Conservation (phyloP, 2,329 filamentous ascomycete species). For the Ceratocystis huliohia region DNA sequence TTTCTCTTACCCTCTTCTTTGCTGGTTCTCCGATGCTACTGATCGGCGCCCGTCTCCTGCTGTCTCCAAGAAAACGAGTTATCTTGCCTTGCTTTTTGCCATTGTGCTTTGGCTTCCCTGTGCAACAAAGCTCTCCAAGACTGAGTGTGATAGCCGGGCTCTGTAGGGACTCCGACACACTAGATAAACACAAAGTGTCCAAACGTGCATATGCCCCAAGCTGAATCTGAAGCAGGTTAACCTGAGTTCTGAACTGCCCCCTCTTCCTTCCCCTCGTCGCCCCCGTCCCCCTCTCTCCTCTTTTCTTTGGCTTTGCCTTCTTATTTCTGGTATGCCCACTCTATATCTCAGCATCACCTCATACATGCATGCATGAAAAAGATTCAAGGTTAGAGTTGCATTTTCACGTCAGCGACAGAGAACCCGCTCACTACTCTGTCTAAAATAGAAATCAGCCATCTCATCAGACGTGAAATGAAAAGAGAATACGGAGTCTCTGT, state of each 20-base stretch:
- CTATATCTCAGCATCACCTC: background rate
- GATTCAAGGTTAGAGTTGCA: slow-evolving; percentile 2
- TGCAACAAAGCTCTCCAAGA: background rate
- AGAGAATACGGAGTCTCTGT: background rate
- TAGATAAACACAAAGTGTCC: background rate
- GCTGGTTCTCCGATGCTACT: background rate
- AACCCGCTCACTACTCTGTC: background rate
- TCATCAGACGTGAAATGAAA: background rate
- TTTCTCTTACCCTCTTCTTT: background rate
- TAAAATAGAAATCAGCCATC: slow-evolving; percentile 4
- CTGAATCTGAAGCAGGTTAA: slow-evolving; percentile 10
- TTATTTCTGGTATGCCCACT: background rate
- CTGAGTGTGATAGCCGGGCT: background rate
- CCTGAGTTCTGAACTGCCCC: background rate
- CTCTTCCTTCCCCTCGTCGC: background rate
- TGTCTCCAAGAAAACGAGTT: background rate
- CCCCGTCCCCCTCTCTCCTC: background rate
- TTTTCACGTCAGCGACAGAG: background rate
- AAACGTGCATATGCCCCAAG: slow-evolving; percentile 11
- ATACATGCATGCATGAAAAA: slow-evolving; percentile 5
- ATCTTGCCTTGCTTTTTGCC: background rate
- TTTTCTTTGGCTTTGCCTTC: background rate
- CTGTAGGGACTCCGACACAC: background rate
- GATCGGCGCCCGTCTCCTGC: background rate
- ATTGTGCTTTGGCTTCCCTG: background rate